Evolutionary conservation across 2,329 filamentous ascomycete genomes (phyloP).

Genomic region (Phoma sp.): DNA sequence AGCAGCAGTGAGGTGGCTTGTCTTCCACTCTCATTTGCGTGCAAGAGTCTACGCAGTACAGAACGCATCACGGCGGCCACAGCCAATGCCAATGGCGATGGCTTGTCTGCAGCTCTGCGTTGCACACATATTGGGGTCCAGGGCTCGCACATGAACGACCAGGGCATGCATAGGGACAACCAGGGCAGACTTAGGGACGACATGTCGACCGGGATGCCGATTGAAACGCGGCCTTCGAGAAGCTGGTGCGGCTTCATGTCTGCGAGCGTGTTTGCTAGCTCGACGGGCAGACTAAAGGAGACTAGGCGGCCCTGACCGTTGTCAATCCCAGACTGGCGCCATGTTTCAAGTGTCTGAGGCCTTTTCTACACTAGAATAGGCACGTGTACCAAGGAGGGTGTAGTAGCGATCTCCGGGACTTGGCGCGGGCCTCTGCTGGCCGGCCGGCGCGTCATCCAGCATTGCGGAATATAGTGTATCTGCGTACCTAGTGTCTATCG

Average conservation of each 20-base stretch:
- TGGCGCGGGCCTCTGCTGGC: background rate
- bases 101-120: background rate
- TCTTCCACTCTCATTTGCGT: too few species aligned
- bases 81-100: too few species aligned
- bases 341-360: slow-evolving; percentile 30
- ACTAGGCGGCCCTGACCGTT: slow-evolving; percentile 22
- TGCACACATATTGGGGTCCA: background rate
- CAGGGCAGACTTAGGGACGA: too few species aligned
- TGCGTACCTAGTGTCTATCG: background rate
- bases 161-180: too few species aligned
- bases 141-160: too few species aligned
- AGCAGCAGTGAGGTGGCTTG: too few species aligned
- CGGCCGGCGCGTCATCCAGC: background rate
- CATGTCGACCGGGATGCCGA: background rate
- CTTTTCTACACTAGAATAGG: background rate
- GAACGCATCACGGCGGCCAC: too few species aligned
- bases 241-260: slow-evolving; percentile 17
- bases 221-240: slow-evolving; percentile 22
- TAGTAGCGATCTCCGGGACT: slow-evolving; percentile 2
- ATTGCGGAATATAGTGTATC: background rate
- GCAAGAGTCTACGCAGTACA: too few species aligned
- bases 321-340: slow-evolving; percentile 33
- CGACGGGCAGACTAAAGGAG: slow-evolving; percentile 8
- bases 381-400: too few species aligned
- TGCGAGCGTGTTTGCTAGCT: slow-evolving; percentile 5